Evolutionary conservation across 345 rosid genomes (phyloP), one percentile per base, ranked within the genome.

Genomic region (Pugionium dolabratum): DNA sequence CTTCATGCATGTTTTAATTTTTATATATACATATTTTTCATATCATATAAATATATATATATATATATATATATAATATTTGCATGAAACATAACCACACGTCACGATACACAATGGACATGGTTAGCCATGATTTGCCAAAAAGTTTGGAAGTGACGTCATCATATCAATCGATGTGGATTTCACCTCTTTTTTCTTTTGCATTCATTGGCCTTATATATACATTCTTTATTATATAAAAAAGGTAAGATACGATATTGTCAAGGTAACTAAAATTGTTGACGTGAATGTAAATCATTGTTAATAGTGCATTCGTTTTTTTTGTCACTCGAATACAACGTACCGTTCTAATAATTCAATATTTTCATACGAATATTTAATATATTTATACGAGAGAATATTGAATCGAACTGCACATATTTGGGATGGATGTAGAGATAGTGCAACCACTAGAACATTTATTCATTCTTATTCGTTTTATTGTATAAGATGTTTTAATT

Each of bases 91-190:
- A 58, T 59, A 29, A 50, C 58, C 44, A 27, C 61, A 58, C 71
- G 71, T 72, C 76, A 65, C 71, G 55, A 47, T n/a, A 42, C 71
- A 72, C 62, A 41, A 59, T 59, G 61, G 35, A 65, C 61, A 65
- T 65, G 66, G 70, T 50, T 56, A 64, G 60, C 66, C 76, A 72
- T 64, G 71, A 72, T 65, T 64, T 57, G 53, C 76, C 76, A 57
- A 65, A 72, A 72, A 72, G 71, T 51, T 72, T 42, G 61, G 76
- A 72, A 58, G 4, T 49, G 66, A 41, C 54, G 54, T 64, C 66
- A 51, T 51, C 11, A 39, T 34, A n/a, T 26, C 65, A 42, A 42
- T 55, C 28, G 44, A 55, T 56, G 36, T n/a, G n/a, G 32, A 31
- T 63, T 48, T 39, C 46, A 53, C 9, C 48, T 44, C 10, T 44